Percentiles rank a stretch among this genome's conserved stretches.
phyloP scores from a whole-genome alignment of 192 early-diverging fungal genomes.

The Chytriomyces confervae region DNA sequence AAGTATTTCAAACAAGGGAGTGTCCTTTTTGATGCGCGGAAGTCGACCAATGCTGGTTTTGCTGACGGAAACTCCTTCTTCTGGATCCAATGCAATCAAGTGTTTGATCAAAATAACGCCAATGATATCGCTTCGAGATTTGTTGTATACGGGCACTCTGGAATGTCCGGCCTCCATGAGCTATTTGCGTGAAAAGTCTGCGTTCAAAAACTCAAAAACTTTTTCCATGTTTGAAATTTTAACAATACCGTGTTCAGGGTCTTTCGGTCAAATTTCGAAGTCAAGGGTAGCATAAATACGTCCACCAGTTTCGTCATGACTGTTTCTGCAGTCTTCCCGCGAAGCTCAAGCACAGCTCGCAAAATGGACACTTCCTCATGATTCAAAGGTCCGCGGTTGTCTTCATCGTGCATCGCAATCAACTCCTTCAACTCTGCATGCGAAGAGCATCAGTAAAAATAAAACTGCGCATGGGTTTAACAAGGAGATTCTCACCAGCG shows the following conservation, averaged over 20 bases:
- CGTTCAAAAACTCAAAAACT: not conserved
- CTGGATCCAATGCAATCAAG: conserved; percentile 52
- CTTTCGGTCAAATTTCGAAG: conserved; percentile 30
- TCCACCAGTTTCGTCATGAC: conserved; percentile 55
- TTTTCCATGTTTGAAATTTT: not conserved
- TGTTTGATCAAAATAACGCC: conserved; percentile 53
- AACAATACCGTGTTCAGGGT: conserved; percentile 38
- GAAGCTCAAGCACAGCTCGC: conserved; percentile 55
- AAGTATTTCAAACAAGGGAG: conserved; percentile 59
- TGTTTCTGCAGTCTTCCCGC: conserved; percentile 53
- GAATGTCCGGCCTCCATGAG: conserved; percentile 53
- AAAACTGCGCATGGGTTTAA: not conserved
- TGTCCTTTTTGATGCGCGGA: conserved; percentile 48
- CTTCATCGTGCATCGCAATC: conserved; percentile 55
- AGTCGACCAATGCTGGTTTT: conserved; percentile 47
- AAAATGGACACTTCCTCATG: conserved; percentile 61
- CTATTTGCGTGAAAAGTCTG: conserved; percentile 26
- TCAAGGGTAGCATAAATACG: conserved; percentile 52
- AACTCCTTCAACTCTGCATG: conserved; percentile 55
- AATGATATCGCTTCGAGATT: conserved; percentile 44
- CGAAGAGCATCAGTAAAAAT: conserved; percentile 8
- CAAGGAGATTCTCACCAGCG: conserved; percentile 12
- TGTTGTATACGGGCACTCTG: conserved; percentile 54
- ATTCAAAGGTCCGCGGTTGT: conserved; percentile 47
- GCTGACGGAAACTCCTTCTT: conserved; percentile 45